Percentiles rank a stretch among this genome's conserved stretches.
Evolutionary conservation across 495 filamentous ascomycete genomes (phyloP).

Genomic region (Aspergillus nidulans): DNA sequence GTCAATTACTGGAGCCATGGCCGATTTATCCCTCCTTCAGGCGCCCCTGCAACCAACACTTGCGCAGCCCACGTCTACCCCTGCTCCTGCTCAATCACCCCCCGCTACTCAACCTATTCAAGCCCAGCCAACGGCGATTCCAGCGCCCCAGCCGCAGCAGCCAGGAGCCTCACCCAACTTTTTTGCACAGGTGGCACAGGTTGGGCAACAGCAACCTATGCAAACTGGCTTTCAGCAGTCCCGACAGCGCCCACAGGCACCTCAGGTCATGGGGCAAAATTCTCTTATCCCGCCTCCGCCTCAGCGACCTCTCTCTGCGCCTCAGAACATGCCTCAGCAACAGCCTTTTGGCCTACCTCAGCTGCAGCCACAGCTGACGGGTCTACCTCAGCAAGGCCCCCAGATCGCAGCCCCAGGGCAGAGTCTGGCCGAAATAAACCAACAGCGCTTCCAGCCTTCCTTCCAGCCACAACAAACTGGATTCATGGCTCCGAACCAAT

Average conservation of each 20-base stretch:
- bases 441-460: constrained; percentile 54
- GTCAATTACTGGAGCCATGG: constrained; percentile 65
- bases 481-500: constrained; percentile 52
- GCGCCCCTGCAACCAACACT: constrained; percentile 72
- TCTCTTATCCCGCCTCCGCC: constrained; percentile 79
- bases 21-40: constrained; percentile 72
- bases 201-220: constrained; percentile 28
- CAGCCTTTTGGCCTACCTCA: constrained; percentile 67
- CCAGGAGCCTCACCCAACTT: constrained; percentile 47
- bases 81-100: constrained; percentile 21
- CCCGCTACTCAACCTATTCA: constrained; percentile 26
- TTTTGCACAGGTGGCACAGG: constrained; percentile 47
- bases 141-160: constrained; percentile 45
- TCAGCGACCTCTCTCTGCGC: constrained; percentile 79
- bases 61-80: constrained; percentile 46
- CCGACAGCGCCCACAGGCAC: constrained; percentile 70
- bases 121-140: constrained; percentile 45
- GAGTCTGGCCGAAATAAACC: constrained; percentile 66
- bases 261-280: constrained; percentile 56
- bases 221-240: constrained; percentile 27
- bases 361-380: constrained; percentile 83
- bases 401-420: constrained; percentile 69
- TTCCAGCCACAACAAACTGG: constrained; percentile 53
- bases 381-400: constrained; percentile 47
- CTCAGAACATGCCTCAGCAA: constrained; percentile 70